Percentiles rank a stretch among this genome's conserved stretches.
Conservation (phyloP, 768 basidiomycete species). For the Rhodocollybia butyracea region DNA sequence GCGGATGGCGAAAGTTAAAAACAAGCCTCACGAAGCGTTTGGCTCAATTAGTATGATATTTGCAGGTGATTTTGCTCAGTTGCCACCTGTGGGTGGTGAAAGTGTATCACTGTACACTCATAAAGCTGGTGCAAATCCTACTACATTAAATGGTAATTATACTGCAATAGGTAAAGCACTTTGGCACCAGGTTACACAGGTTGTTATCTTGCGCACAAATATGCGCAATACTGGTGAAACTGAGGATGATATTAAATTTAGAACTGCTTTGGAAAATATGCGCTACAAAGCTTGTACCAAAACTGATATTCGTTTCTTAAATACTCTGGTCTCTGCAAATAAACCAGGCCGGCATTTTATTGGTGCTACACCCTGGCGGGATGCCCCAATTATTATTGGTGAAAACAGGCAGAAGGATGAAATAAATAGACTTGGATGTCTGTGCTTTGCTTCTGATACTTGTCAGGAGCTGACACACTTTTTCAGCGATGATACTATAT, state of each 20-base stretch:
- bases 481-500: slow-evolving; percentile 22
- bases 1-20: slow-evolving; percentile 18
- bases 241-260: slow-evolving; percentile 21
- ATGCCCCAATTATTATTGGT: slow-evolving; percentile 30
- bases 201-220: slow-evolving; percentile 19
- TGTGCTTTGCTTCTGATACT: slow-evolving; percentile 27
- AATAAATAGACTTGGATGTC: slow-evolving; percentile 23
- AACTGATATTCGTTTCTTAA: slow-evolving; percentile 21
- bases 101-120: slow-evolving; percentile 10
- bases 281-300: slow-evolving; percentile 19
- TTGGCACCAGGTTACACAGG: slow-evolving; percentile 20
- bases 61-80: slow-evolving; percentile 37
- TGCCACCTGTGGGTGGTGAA: slow-evolving; percentile 19
- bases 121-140: not conserved
- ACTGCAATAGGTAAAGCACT: slow-evolving; percentile 17
- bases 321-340: slow-evolving; percentile 13
- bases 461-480: too few species aligned
- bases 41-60: slow-evolving; percentile 34
- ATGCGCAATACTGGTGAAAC: slow-evolving; percentile 28
- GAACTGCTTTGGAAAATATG: slow-evolving; percentile 28
- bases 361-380: slow-evolving; percentile 15
- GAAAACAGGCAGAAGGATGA: slow-evolving; percentile 26
- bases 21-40: slow-evolving; percentile 20
- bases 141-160: slow-evolving; percentile 5
- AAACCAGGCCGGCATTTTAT: not conserved